A percentile compares a stretch with the other conserved stretches of the same genome.
Evolutionary conservation across 208 protist genomes (phyloP).

Genomic region (Blastocrithidia nonstop): DNA sequence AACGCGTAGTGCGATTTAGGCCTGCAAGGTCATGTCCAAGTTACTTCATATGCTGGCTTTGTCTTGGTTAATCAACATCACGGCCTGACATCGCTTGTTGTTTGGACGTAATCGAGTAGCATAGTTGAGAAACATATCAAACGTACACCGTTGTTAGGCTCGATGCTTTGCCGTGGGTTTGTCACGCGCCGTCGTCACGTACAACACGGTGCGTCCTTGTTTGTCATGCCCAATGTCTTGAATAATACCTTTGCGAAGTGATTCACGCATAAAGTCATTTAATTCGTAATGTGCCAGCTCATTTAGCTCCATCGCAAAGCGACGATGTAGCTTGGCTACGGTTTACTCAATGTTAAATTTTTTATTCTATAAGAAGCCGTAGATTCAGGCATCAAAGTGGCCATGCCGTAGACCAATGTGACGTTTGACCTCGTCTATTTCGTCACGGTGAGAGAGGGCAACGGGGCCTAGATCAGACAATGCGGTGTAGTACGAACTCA

Average conservation of each 20-base stretch:
- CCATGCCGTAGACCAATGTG: conserved; percentile 39
- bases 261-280: conserved; percentile 35
- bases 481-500: conserved; percentile 13
- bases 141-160: conserved; percentile 20
- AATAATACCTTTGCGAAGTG: conserved; percentile 36
- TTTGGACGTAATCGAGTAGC: conserved; percentile 29
- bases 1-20: conserved; percentile 42
- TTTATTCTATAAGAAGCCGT: conserved; percentile 70
- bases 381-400: conserved; percentile 67
- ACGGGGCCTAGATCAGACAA: conserved; percentile 34
- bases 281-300: conserved; percentile 37
- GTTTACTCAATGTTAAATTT: conserved; percentile 58
- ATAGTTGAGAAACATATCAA: conserved; percentile 64
- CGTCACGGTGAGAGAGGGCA: conserved; percentile 34
- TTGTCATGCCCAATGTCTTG: conserved; percentile 45
- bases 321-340: conserved; percentile 44
- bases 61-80: conserved; percentile 54
- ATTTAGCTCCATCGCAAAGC: conserved; percentile 36
- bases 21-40: conserved; percentile 47
- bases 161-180: conserved; percentile 16
- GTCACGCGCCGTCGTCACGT: conserved; percentile 31
- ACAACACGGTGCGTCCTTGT: conserved; percentile 24
- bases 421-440: conserved; percentile 50
- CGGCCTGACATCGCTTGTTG: conserved; percentile 27
- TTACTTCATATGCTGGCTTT: conserved; percentile 36